Percentiles rank a stretch among this genome's conserved stretches.
Evolutionary conservation across 176 grass and related monocot species (phyloP).

Genomic region (Avena insularis): DNA sequence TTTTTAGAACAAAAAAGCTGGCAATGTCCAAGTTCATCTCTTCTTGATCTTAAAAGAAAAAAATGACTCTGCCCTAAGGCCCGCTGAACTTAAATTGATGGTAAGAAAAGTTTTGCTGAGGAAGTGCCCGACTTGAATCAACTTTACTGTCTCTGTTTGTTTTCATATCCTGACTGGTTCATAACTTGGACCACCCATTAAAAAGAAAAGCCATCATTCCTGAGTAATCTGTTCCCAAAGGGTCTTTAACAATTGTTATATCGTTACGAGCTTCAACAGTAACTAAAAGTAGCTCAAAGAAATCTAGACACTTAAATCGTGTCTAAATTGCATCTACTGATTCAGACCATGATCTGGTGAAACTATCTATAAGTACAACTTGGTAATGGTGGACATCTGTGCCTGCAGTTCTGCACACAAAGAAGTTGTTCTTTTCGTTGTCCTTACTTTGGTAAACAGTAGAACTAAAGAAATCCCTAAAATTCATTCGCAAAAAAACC

Average conservation of each 20-base stretch:
- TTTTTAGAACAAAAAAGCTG: neutral
- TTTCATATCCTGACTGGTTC: constrained; percentile 15
- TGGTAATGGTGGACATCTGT: constrained; percentile 4
- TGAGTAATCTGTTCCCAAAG: neutral
- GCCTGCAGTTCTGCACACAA: constrained; percentile 17
- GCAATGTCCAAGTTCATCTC: neutral
- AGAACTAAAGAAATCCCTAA: neutral
- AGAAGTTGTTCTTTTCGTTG: neutral
- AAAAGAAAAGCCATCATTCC: neutral
- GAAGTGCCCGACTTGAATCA: neutral
- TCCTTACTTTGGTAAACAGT: neutral
- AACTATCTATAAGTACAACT: constrained; percentile 11
- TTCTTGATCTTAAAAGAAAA: constrained; percentile 11
- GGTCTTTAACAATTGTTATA: neutral
- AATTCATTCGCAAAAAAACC: neutral
- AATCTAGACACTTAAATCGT: constrained; percentile 22
- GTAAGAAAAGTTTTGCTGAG: neutral
- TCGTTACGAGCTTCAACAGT: neutral
- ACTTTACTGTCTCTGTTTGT: constrained; percentile 10
- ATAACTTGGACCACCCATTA: neutral
- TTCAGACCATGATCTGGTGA: constrained; percentile 9
- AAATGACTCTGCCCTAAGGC: neutral
- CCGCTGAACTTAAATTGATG: constrained; percentile 1
- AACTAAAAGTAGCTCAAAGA: neutral
- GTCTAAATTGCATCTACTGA: constrained; percentile 13